Evolutionary conservation across 805 yeast genomes (phyloP).

Genomic region (Starmerella roubikii): DNA sequence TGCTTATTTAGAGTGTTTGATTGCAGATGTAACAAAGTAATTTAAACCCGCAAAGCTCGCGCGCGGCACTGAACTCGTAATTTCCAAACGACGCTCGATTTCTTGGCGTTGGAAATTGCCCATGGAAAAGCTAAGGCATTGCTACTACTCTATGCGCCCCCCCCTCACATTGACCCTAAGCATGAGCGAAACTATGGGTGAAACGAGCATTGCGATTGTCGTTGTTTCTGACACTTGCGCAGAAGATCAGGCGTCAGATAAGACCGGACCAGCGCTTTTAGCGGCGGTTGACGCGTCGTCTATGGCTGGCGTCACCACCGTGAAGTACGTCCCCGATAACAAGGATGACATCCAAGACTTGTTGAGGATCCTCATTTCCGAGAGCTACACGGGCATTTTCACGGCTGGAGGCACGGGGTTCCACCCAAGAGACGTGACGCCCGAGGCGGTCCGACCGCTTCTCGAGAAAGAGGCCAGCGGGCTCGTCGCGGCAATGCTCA

Average conservation of each 20-base stretch:
- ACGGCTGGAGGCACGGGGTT: slow-evolving; percentile 46
- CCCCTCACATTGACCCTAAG: background rate
- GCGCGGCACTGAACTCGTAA: too few species aligned
- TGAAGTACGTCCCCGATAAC: slow-evolving; percentile 30
- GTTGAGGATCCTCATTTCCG: slow-evolving; percentile 23
- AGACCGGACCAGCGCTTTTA: slow-evolving; percentile 24
- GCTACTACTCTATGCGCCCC: too few species aligned
- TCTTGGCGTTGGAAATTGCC: too few species aligned
- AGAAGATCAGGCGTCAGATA: slow-evolving; percentile 26
- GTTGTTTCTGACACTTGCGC: slow-evolving; percentile 33
- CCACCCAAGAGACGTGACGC: slow-evolving; percentile 34
- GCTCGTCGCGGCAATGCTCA: slow-evolving; percentile 35
- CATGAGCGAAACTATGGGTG: too few species aligned
- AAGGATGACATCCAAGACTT: slow-evolving; percentile 23
- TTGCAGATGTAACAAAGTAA: too few species aligned
- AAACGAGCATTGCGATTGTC: slow-evolving; percentile 25
- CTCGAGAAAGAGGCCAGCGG: slow-evolving; percentile 37
- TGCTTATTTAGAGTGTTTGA: too few species aligned
- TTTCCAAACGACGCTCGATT: too few species aligned
- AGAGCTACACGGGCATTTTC: slow-evolving; percentile 25
- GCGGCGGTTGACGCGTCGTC: slow-evolving; percentile 11
- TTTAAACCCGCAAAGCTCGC: too few species aligned
- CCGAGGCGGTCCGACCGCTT: slow-evolving; percentile 36
- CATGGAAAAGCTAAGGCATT: too few species aligned
- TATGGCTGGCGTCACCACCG: slow-evolving; percentile 7